Base-by-base conservation (phyloP, 2,329 filamentous ascomycete species). In the Gliomastix tumulicola region DNA sequence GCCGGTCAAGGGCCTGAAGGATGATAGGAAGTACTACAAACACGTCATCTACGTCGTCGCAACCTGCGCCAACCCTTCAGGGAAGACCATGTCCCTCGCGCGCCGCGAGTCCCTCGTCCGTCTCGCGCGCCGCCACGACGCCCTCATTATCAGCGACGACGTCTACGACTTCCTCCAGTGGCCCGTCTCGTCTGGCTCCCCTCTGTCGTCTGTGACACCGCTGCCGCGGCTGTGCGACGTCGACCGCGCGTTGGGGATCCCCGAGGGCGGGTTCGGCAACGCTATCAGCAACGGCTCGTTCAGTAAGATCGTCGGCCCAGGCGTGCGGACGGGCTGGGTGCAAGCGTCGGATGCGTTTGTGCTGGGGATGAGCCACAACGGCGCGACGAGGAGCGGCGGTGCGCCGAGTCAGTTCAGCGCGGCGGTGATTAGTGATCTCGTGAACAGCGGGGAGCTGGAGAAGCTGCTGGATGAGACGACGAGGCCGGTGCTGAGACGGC, bases 91-190 rank as follows among this genome's bases (percentile, higher is more conserved):
- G 80, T 79, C 81, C 12, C 58, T 88, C 4, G 55, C 60, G 15
- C 74, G 83, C 20, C 75, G 92, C 4, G 63, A 79, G 44, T 66
- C 66, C 10, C 70, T 97, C 5, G 79, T 97, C 18, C 65, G 67
- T n/a, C 60, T 96, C 7, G 90, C 90, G 1, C 74, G 90, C 39
- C 68, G 79, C 40, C 78, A 83, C 55, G 81, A 97, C 55, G 87
- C 86, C 7, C 71, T 97, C n/a, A 61, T 96, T 38, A 71, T 96
- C 20, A 77, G 77, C 34, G 90, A 97, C 61, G 92, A 98, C 56
- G 88, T 97, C 9, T 98, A 98, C 55, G 90, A 97, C 56, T 83
- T 90, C 46, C 69, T 97, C 6, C 84, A 89, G 54, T 96, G 88
- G 87, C 73, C 76, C 3, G 49, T 65, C 1, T 52, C 62, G 31